These are phyloP conservation scores for Mycena albidolilacea DNA, from an alignment of 768 basidiomycete genomes.

Conservation along the genomic window DNA sequence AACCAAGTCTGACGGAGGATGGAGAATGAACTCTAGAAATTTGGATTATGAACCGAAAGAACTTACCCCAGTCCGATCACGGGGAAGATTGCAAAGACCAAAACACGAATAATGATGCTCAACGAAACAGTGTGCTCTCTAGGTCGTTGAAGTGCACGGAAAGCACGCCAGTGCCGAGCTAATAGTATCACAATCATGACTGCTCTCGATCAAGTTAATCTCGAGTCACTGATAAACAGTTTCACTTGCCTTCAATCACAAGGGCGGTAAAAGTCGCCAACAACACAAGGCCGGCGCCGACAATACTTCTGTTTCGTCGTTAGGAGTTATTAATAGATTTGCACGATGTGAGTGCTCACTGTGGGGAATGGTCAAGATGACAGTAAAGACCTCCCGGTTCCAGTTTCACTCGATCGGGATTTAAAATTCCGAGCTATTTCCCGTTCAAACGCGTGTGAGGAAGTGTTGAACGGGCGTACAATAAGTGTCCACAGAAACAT, in stretches of 20 bases:
- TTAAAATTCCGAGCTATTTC: conserved; percentile 14
- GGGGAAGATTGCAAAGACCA: conserved; percentile 22
- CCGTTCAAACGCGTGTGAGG: neutral
- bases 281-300: too few relatives aligned
- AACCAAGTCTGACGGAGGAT: conserved; percentile 8
- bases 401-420: conserved; percentile 16
- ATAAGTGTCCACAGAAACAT: conserved; percentile 23
- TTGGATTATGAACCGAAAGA: neutral
- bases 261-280: neutral
- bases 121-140: conserved; percentile 29
- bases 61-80: conserved; percentile 17
- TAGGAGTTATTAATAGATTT: too few relatives aligned
- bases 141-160: conserved; percentile 23
- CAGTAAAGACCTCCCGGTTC: conserved; percentile 32
- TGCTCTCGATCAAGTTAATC: neutral
- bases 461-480: neutral
- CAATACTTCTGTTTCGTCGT: too few relatives aligned
- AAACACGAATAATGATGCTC: conserved; percentile 33
- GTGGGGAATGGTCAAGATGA: neutral
- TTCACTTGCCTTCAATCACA: conserved; percentile 15
- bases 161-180: conserved; percentile 28
- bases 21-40: too few relatives aligned
- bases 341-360: neutral
- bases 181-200: conserved; percentile 19
- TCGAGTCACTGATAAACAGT: neutral